Evolutionary conservation across 352 stramenopile genomes (phyloP).

Genomic region (Pythium volutum): DNA sequence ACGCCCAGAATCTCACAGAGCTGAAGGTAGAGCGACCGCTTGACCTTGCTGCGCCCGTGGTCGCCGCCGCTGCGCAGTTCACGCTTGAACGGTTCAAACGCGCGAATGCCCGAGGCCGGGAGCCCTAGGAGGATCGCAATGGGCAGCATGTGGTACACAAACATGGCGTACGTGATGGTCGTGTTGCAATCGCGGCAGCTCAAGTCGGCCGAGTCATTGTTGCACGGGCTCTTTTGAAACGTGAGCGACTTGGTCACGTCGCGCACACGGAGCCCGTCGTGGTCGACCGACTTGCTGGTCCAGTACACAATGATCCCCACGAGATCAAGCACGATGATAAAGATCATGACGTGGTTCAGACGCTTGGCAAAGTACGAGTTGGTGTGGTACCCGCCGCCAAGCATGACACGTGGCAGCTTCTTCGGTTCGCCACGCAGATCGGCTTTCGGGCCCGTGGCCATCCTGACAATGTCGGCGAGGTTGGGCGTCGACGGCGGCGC

Average conservation of each 20-base stretch:
- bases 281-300: constrained; percentile 27
- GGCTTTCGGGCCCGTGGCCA: constrained; percentile 10
- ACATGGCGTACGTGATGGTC: constrained; percentile 56
- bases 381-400: constrained; percentile 44
- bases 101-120: constrained; percentile 50
- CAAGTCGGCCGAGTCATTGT: constrained; percentile 4
- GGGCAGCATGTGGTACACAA: constrained; percentile 66
- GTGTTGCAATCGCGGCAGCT: constrained; percentile 55
- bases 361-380: constrained; percentile 85
- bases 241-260: constrained; percentile 36
- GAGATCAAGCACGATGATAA: constrained; percentile 39
- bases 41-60: constrained; percentile 51
- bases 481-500: constrained; percentile 24
- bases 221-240: constrained; percentile 41
- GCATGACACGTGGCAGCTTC: constrained; percentile 39
- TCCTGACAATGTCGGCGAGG: constrained; percentile 25
- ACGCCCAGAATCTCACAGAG: constrained; percentile 66
- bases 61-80: constrained; percentile 21
- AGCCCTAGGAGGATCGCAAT: constrained; percentile 62
- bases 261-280: constrained; percentile 50
- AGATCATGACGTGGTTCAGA: constrained; percentile 44
- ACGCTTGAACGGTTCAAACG: constrained; percentile 73
- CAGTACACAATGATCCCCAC: constrained; percentile 51
- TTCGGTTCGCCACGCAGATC: constrained; percentile 34
- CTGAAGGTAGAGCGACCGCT: constrained; percentile 73